These are phyloP conservation scores for Dothideomycetidae sp. DNA, from an alignment of 2,329 filamentous ascomycete species.

Conservation along the genomic window DNA sequence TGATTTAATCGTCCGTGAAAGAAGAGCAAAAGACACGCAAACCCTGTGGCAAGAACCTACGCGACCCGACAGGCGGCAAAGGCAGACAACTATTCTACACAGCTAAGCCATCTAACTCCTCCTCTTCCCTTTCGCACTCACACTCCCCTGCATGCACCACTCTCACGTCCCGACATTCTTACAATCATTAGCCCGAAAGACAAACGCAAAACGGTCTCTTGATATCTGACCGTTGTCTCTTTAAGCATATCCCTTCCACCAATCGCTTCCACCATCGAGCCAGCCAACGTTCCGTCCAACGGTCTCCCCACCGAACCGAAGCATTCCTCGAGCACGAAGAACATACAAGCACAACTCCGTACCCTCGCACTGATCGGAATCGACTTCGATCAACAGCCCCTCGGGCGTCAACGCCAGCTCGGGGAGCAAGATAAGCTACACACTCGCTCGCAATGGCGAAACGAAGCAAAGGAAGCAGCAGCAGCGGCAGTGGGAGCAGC, in stretches of 20 bases:
- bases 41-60: not conserved
- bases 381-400: too few species aligned
- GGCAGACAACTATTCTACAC: constrained; percentile 5
- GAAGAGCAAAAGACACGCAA: not conserved
- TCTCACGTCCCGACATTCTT: too few species aligned
- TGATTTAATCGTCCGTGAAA: constrained; percentile 8
- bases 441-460: not conserved
- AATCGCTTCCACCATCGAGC: constrained; percentile 4
- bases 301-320: not conserved
- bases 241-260: constrained; percentile 6
- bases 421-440: not conserved
- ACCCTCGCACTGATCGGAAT: too few species aligned
- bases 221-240: constrained; percentile 8
- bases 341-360: too few species aligned
- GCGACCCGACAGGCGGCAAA: not conserved
- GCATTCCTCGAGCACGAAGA: constrained; percentile 5
- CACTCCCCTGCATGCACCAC: constrained; percentile 4
- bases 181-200: too few species aligned
- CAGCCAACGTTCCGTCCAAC: constrained; percentile 2
- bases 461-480: constrained; percentile 25
- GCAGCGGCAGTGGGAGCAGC: constrained; percentile 26
- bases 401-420: constrained; percentile 6
- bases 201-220: constrained; percentile 2
- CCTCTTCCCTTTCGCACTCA: constrained; percentile 1
- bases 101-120: constrained; percentile 9